Evolutionary conservation across 1,284 basidiomycete species (phyloP).

Genomic region (Melampsora americana): DNA sequence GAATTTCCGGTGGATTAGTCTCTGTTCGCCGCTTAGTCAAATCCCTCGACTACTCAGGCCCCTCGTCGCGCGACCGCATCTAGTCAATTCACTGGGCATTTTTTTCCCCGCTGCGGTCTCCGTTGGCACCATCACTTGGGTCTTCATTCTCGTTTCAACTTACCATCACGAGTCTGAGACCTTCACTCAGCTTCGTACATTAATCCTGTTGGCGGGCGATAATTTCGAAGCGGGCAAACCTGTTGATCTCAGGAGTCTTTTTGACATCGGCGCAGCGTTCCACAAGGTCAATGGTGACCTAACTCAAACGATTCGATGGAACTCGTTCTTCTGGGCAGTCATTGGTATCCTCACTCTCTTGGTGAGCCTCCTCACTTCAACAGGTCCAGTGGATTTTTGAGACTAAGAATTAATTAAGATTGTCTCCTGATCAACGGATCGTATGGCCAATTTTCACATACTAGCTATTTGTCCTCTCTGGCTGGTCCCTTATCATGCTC

Average conservation of each 20-base stretch:
- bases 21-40: neutral
- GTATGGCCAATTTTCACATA: too few relatives aligned
- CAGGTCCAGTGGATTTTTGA: too few relatives aligned
- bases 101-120: neutral
- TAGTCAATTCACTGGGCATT: neutral
- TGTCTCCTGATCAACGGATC: too few relatives aligned
- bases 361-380: neutral
- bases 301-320: neutral
- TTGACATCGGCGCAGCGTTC: neutral
- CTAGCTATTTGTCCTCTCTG: neutral
- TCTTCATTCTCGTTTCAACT: neutral
- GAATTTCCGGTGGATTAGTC: neutral
- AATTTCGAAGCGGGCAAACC: neutral
- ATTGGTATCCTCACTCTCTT: neutral
- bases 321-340: neutral
- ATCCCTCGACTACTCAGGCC: constrained; percentile 2
- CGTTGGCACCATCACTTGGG: neutral
- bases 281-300: neutral
- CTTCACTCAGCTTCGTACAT: neutral
- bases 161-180: neutral
- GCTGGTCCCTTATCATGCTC: neutral
- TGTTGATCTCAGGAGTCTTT: neutral
- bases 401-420: too few relatives aligned
- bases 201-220: neutral
- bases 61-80: neutral